phyloP scores from a whole-genome alignment of 2,329 filamentous ascomycete species.

The Magnaporthiopsis poae region DNA sequence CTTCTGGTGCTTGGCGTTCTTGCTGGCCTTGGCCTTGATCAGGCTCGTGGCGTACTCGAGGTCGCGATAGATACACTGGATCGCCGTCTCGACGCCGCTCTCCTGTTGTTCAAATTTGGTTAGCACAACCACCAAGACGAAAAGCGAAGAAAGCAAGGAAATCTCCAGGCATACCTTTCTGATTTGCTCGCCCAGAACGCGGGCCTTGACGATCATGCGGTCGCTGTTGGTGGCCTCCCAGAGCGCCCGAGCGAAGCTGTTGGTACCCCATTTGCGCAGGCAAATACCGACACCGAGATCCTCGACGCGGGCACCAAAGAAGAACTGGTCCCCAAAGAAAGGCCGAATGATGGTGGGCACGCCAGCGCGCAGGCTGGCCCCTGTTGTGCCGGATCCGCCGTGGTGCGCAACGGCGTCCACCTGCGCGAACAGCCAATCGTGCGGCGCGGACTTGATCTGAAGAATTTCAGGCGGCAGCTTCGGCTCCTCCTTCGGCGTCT shows the following conservation, averaged over 20 bases:
- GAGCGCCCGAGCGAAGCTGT: slow-evolving; percentile 70
- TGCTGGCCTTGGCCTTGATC: slow-evolving; percentile 55
- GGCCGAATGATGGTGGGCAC: slow-evolving; percentile 90
- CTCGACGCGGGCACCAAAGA: slow-evolving; percentile 82
- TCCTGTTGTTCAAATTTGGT: slow-evolving; percentile 48
- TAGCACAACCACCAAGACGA: neutral
- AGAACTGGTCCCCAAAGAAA: slow-evolving; percentile 97
- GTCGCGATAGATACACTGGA: slow-evolving; percentile 88
- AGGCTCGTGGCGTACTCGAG: slow-evolving; percentile 83
- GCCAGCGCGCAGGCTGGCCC: slow-evolving; percentile 80
- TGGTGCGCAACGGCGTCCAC: slow-evolving; percentile 93
- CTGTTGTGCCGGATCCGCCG: slow-evolving; percentile 88
- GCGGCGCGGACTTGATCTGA: slow-evolving; percentile 80
- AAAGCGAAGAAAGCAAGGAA: neutral
- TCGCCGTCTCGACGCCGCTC: slow-evolving; percentile 78
- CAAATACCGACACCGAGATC: slow-evolving; percentile 87
- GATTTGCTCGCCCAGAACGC: slow-evolving; percentile 73
- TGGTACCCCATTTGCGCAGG: slow-evolving; percentile 81
- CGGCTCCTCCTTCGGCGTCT: slow-evolving; percentile 46
- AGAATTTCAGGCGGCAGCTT: slow-evolving; percentile 70
- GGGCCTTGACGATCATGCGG: slow-evolving; percentile 82
- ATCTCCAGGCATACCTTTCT: slow-evolving; percentile 53
- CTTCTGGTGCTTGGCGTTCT: slow-evolving; percentile 27
- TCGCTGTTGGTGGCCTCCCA: slow-evolving; percentile 87
- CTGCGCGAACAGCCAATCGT: slow-evolving; percentile 92